Conservation (phyloP, 345 rosid genomes). For the Aurinia saxatilis region DNA sequence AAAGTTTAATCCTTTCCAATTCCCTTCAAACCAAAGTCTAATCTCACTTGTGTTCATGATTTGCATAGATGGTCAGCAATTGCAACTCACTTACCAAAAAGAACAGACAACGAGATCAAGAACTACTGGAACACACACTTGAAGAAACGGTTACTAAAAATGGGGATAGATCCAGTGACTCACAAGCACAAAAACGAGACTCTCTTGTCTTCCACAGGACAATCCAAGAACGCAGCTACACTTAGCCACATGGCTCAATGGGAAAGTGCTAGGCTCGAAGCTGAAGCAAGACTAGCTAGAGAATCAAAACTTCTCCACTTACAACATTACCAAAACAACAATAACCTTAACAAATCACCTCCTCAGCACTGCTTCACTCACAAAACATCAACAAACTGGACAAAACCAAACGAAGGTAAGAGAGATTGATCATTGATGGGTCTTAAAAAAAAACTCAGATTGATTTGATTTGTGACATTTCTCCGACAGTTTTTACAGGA, state of each 20-base stretch:
- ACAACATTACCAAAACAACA: conserved; percentile 17
- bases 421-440: no score
- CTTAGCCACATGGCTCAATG: conserved; percentile 54
- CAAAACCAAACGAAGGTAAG: conserved; percentile 34
- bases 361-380: conserved; percentile 8
- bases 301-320: conserved; percentile 37
- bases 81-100: conserved; percentile 65
- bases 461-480: not conserved
- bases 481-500: conserved; percentile 6
- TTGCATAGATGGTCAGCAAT: conserved; percentile 69
- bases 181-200: conserved; percentile 42
- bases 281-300: conserved; percentile 45
- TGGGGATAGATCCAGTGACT: conserved; percentile 53
- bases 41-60: not conserved
- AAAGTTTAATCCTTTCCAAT: not conserved
- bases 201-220: conserved; percentile 38
- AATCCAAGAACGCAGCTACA: conserved; percentile 51
- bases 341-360: conserved; percentile 10
- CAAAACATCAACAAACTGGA: conserved; percentile 23
- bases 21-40: conserved; percentile 1
- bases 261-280: conserved; percentile 51
- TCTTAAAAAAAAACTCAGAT: no score
- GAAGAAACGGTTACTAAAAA: conserved; percentile 55
- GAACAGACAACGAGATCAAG: conserved; percentile 76
- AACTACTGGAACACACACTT: conserved; percentile 83